phyloP scores from a whole-genome alignment of 768 basidiomycete species.

The Boletus rubescentipes region DNA sequence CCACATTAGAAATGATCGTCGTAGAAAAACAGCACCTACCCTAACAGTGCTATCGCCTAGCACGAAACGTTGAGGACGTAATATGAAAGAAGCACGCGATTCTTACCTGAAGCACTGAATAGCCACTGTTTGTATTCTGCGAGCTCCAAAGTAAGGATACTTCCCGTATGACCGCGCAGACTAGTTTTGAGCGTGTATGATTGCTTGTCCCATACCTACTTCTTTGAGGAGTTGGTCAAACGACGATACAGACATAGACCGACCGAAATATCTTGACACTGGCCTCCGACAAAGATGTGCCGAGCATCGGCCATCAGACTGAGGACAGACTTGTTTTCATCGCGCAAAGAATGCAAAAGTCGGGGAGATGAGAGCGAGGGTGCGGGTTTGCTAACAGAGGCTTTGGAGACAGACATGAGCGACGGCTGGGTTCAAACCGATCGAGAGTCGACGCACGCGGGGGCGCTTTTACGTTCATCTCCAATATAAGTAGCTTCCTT shows the following conservation, averaged over 20 bases:
- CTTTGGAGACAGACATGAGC: conserved; percentile 32
- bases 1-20: conserved; percentile 1
- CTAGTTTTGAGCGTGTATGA: conserved; percentile 67
- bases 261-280: conserved; percentile 74
- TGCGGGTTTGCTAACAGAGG: conserved; percentile 59
- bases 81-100: neutral
- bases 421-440: neutral
- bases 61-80: conserved; percentile 3
- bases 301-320: conserved; percentile 69
- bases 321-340: conserved; percentile 67
- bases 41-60: conserved; percentile 91
- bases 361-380: conserved; percentile 46
- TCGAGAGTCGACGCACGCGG: conserved; percentile 22
- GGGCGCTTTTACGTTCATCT: conserved; percentile 20
- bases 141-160: conserved; percentile 77
- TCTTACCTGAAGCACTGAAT: conserved; percentile 83
- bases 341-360: conserved; percentile 69
- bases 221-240: neutral
- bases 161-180: conserved; percentile 80
- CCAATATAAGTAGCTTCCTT: no score
- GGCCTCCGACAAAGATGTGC: conserved; percentile 83
- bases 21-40: conserved; percentile 40
- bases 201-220: conserved; percentile 82
- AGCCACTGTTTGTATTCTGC: conserved; percentile 79
- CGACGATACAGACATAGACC: conserved; percentile 18